Conservation (phyloP, 176 grass and related monocot genomes). For the Oryza punctata region DNA sequence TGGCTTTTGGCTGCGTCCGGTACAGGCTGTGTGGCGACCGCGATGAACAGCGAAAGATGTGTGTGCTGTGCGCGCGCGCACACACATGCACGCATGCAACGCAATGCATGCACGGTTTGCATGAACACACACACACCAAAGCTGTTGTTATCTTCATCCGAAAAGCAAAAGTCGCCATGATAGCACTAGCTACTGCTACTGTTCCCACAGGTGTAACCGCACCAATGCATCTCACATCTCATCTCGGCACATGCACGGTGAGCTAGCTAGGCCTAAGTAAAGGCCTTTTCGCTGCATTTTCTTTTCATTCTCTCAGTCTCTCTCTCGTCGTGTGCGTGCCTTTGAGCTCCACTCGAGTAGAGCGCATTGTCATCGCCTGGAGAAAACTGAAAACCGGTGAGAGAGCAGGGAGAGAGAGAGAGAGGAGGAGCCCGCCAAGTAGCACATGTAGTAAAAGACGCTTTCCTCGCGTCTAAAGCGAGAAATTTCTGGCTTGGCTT, state of each 20-base stretch:
- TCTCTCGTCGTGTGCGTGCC: neutral
- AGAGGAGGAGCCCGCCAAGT: slow-evolving; percentile 29
- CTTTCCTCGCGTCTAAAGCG: slow-evolving; percentile 50
- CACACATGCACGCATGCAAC: neutral
- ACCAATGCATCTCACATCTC: neutral
- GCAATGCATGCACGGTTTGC: neutral
- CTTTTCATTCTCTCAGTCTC: neutral
- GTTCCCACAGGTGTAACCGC: slow-evolving; percentile 13
- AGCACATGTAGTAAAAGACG: slow-evolving; percentile 43
- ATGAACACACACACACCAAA: neutral
- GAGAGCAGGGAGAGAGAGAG: neutral
- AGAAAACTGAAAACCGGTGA: slow-evolving; percentile 5
- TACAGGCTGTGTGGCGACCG: slow-evolving; percentile 1
- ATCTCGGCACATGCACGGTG: slow-evolving; percentile 13
- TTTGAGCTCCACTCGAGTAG: slow-evolving; percentile 28
- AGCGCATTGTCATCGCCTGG: slow-evolving; percentile 31
- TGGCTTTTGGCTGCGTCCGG: neutral
- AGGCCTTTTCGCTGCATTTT: slow-evolving; percentile 20
- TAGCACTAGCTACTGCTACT: neutral
- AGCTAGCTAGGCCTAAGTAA: slow-evolving; percentile 3
- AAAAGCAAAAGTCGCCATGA: slow-evolving; percentile 33
- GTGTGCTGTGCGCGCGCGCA: no score
- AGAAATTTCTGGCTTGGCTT: slow-evolving; percentile 20
- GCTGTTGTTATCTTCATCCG: neutral
- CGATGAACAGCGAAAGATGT: slow-evolving; percentile 33